These are phyloP conservation scores for Tephrocybe sp. DNA, from an alignment of 768 basidiomycete genomes.

Conservation along the genomic window DNA sequence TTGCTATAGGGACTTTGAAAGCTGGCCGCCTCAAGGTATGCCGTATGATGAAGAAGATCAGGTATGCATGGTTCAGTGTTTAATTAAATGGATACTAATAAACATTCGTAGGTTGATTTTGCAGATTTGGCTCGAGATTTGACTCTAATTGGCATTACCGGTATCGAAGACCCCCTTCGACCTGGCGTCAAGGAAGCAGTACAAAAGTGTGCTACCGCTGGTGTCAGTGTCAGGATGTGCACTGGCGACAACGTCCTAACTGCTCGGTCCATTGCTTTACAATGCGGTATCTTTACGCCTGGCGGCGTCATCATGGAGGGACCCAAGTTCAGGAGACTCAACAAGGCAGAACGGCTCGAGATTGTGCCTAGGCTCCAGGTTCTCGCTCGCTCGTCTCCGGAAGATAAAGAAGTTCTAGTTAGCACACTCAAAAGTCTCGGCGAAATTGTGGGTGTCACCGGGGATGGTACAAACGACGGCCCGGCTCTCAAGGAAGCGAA, in stretches of 20 bases:
- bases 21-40: slow-evolving; percentile 74
- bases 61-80: slow-evolving; percentile 29
- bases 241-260: slow-evolving; percentile 97
- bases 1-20: slow-evolving; percentile 84
- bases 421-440: slow-evolving; percentile 83
- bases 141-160: slow-evolving; percentile 85
- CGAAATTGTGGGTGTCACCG: slow-evolving; percentile 93
- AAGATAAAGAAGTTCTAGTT: slow-evolving; percentile 94
- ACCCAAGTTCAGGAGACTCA: slow-evolving; percentile 83
- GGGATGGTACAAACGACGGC: slow-evolving; percentile 97
- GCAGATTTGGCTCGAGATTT: slow-evolving; percentile 67
- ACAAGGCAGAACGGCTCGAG: slow-evolving; percentile 65
- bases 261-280: slow-evolving; percentile 92
- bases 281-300: slow-evolving; percentile 92
- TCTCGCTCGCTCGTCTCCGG: slow-evolving; percentile 94
- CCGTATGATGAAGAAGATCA: slow-evolving; percentile 45
- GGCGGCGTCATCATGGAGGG: slow-evolving; percentile 99
- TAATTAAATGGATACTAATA: slow-evolving; percentile 7
- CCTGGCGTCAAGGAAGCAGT: slow-evolving; percentile 89
- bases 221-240: slow-evolving; percentile 96
- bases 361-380: slow-evolving; percentile 93
- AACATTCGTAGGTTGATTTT: slow-evolving; percentile 53
- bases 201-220: slow-evolving; percentile 83
- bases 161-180: slow-evolving; percentile 96
- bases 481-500: slow-evolving; percentile 94